These are phyloP conservation scores for Candida nonsorbophila DNA, from an alignment of 805 yeast genomes.

Conservation along the genomic window DNA sequence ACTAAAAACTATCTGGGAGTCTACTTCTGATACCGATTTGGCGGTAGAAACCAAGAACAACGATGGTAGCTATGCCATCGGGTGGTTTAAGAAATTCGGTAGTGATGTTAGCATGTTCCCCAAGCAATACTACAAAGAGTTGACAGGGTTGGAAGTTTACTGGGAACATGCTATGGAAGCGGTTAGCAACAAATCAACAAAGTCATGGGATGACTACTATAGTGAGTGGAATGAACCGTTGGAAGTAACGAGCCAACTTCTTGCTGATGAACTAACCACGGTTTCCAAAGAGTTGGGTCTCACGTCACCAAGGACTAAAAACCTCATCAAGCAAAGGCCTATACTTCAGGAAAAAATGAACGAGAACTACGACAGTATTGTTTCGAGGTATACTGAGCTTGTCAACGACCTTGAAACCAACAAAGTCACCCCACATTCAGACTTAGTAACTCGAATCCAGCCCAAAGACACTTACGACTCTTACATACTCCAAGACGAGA, in stretches of 20 bases:
- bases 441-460: constrained; percentile 20
- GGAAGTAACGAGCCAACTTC: constrained; percentile 3
- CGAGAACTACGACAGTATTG: constrained; percentile 8
- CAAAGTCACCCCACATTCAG: constrained; percentile 28
- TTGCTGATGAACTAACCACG: constrained; percentile 9
- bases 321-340: constrained; percentile 7
- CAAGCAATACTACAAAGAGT: constrained; percentile 16
- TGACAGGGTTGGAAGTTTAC: constrained; percentile 23
- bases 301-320: constrained; percentile 1
- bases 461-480: constrained; percentile 3
- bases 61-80: constrained; percentile 27
- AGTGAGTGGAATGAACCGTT: constrained; percentile 8
- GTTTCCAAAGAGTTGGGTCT: constrained; percentile 12
- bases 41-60: constrained; percentile 6
- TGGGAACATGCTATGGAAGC: constrained; percentile 28
- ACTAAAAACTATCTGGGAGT: constrained; percentile 25
- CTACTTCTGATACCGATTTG: constrained; percentile 3
- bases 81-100: constrained; percentile 8
- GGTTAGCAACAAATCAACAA: too few relatives aligned
- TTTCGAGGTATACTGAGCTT: constrained; percentile 9
- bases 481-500: constrained; percentile 5
- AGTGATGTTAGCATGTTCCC: constrained; percentile 17
- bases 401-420: constrained; percentile 11
- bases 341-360: constrained; percentile 12
- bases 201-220: too few relatives aligned